Base-by-base conservation (phyloP, 345 rosid genomes). In the Salix purpurea region DNA sequence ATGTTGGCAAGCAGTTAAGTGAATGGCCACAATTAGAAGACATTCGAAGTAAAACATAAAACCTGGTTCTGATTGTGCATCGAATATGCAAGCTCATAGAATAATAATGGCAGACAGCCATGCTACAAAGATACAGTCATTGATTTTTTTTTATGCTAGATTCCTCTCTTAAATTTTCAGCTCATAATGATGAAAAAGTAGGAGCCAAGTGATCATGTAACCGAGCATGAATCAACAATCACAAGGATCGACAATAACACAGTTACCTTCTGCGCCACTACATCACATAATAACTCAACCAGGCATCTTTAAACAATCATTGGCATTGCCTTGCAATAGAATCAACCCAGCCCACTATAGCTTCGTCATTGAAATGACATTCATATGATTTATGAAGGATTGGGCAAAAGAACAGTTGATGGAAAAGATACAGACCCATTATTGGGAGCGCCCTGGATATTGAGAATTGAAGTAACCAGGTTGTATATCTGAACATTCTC, bases 401-500 rank as follows among this genome's bases (percentile, higher is more conserved):
- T 65, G 39, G 90, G 87, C 86, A 95, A 81, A 61, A 91, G 89
- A 78, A 93, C 50, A 48, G 77, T 70, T 7, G 37, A 9, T 9
- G 92, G 71, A 77, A 93, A 91, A 28, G 84, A 79, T 1, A 46
- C 50, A 70, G 98, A 81, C 37, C 99, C 99, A 64, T 95, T 95
- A 81, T 93, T 95, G 10, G 94, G 85, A 69, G 98, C 90, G 37
- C 91, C 97, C 42, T 88, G 74, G 32, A 93, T 85, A 74, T 86
- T 89, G 64, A 95, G 89, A 84, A 95, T 95, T n/a, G 97, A 84
- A 77, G 97, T 89, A 73, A 95, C 72, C 74, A 90, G 2, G 83
- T 91, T 95, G 78, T 95, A 95, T 73, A 95, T 95, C 86, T 95
- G 87, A 77, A 95, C 89, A 82, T 95, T 95, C 86, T 93, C 97